Evolutionary conservation across 2,329 filamentous ascomycete species (phyloP), one percentile per base, ranked within the genome.

Genomic region (Scleromitrula shiraiana): DNA sequence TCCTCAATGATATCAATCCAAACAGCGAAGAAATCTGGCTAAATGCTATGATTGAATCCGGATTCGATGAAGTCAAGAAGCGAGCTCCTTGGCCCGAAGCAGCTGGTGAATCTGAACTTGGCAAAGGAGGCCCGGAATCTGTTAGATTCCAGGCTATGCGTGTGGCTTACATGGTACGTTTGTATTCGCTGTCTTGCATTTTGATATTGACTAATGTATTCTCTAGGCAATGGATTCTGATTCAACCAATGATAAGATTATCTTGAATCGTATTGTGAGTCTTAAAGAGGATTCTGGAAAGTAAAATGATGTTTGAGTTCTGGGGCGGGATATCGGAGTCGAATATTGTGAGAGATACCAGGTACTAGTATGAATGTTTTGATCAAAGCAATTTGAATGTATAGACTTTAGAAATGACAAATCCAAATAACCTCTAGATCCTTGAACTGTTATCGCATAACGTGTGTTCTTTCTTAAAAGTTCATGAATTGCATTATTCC

Each of bases 61-160:
- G 90, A 1, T 85, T 96, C 58, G 78, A 87, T 37, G 86, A 95
- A 61, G 78, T 97, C 24, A 77, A 72, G 56, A 68, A 70, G 36
- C 71, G 82, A 23, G 88, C 86, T 4, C 88, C 88, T 5, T 94
- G 88, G 88, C 88, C 88, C 2, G 83, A 85, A 65, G 79, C 83
- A 33, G 60, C 62, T 30, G 85, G 85, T 9, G 86, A 89, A 65
- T 77, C 70, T 51, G 75, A 79, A 56, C 70, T 75, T 49, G 77
- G 75, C 9, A 77, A 75, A 56, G 73, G 72, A 9, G 84, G 83
- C 1, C 78, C 79, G 20, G 86, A 88, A 68, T 84, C 76, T 46
- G 83, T 96, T 6, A 76, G 91, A 40, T 97, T 97, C 75, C 91
- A 97, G 73, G 91, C 82, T 2, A 82, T 95, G 75, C 77, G 91